Evolutionary conservation across 1,284 basidiomycete genomes (phyloP).

Genomic region (Schizopora paradoxa): DNA sequence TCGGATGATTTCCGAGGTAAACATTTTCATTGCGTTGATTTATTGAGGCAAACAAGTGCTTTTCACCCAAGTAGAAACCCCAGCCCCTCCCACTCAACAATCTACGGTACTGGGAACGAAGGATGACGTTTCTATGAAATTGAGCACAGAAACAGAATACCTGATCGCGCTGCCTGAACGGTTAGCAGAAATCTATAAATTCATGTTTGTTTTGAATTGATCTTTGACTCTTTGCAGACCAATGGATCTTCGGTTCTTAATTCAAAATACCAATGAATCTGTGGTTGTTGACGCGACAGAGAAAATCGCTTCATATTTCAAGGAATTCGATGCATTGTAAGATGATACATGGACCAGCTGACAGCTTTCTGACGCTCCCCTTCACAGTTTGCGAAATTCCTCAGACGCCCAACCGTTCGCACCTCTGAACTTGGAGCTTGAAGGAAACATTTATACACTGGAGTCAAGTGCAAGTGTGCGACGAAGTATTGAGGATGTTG

Average conservation of each 20-base stretch:
- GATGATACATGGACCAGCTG: constrained; percentile 22
- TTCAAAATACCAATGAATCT: not conserved
- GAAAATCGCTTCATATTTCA: constrained; percentile 30
- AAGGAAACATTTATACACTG: constrained; percentile 44
- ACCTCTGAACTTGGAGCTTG: constrained; percentile 43
- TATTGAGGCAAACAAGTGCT: too few relatives aligned
- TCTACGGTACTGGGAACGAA: too few relatives aligned
- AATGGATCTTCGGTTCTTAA: not conserved
- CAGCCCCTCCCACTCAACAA: too few relatives aligned
- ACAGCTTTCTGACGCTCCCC: not conserved
- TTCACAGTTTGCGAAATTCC: constrained; percentile 22
- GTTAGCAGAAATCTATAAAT: constrained; percentile 8
- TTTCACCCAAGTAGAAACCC: too few relatives aligned
- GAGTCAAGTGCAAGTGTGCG: constrained; percentile 45
- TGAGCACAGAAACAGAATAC: constrained; percentile 12
- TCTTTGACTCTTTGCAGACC: not conserved
- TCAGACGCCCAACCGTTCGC: constrained; percentile 38
- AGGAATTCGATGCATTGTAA: constrained; percentile 41
- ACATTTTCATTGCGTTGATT: too few relatives aligned
- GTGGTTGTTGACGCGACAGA: not conserved
- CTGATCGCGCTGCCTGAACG: constrained; percentile 19
- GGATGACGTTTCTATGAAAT: too few relatives aligned
- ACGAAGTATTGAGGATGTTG: constrained; percentile 36
- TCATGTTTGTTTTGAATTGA: not conserved
- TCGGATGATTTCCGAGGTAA: too few relatives aligned